Percentiles rank a stretch among this genome's conserved stretches.
Evolutionary conservation across 2,329 filamentous ascomycete species (phyloP).

Genomic region (Cladosporium sp.): DNA sequence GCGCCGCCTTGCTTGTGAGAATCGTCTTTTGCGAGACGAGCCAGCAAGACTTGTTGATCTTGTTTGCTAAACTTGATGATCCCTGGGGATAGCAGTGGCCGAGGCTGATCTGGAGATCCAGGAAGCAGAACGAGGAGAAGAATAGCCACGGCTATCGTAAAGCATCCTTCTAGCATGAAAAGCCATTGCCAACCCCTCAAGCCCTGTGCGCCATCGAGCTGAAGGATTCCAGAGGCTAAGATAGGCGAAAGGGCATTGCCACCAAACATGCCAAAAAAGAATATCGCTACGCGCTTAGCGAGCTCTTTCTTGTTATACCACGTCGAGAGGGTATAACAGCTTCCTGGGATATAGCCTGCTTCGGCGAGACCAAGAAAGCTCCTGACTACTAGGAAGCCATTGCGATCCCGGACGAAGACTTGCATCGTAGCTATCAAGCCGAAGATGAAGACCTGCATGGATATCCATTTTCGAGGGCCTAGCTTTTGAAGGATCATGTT

Average conservation of each 20-base stretch:
- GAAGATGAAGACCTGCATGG: slow-evolving; percentile 47
- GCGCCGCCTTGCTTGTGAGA: slow-evolving; percentile 29
- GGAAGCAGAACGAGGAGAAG: slow-evolving; percentile 42
- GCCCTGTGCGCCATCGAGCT: slow-evolving; percentile 55
- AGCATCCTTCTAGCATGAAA: slow-evolving; percentile 60
- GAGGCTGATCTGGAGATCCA: slow-evolving; percentile 40
- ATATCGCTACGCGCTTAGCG: slow-evolving; percentile 28
- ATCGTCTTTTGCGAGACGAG: slow-evolving; percentile 35
- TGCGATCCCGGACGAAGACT: slow-evolving; percentile 22
- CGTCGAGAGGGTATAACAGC: slow-evolving; percentile 37
- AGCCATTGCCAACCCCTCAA: slow-evolving; percentile 54
- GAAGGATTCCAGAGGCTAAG: slow-evolving; percentile 54
- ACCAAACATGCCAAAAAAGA: slow-evolving; percentile 39
- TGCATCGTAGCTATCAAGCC: slow-evolving; percentile 41
- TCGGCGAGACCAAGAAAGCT: slow-evolving; percentile 18
- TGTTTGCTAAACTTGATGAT: slow-evolving; percentile 35
- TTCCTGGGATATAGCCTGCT: slow-evolving; percentile 31
- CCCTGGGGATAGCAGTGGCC: slow-evolving; percentile 37
- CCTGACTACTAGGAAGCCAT: slow-evolving; percentile 21
- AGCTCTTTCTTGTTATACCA: slow-evolving; percentile 5
- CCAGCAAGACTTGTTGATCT: slow-evolving; percentile 34
- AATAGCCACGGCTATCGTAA: slow-evolving; percentile 29
- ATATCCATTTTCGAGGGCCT: slow-evolving; percentile 42
- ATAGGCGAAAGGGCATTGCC: slow-evolving; percentile 66
- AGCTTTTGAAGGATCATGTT: slow-evolving; percentile 42